These are phyloP conservation scores for Paracorniculantispora psalliotae DNA, from an alignment of 2,329 filamentous ascomycete genomes.

Conservation along the genomic window DNA sequence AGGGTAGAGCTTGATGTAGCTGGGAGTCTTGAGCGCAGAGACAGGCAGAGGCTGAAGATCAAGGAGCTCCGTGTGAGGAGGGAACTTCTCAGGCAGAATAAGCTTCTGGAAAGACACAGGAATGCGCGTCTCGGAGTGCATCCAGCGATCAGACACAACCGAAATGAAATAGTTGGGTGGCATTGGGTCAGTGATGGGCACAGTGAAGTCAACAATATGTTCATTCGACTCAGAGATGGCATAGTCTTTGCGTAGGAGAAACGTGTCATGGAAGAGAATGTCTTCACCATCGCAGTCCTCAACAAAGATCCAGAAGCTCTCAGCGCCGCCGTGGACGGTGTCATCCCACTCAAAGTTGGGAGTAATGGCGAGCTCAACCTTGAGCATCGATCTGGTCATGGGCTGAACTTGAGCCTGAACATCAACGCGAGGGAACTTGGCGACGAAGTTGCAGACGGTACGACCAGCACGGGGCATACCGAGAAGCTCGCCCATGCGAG, in stretches of 20 bases:
- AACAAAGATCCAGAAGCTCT: constrained; percentile 95
- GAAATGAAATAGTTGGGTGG: constrained; percentile 98
- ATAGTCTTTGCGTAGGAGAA: constrained; percentile 85
- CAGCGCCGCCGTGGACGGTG: constrained; percentile 75
- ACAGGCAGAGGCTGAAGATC: constrained; percentile 90
- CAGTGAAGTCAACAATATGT: constrained; percentile 92
- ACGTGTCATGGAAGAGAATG: constrained; percentile 90
- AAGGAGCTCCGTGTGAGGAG: constrained; percentile 84
- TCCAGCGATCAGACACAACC: constrained; percentile 92
- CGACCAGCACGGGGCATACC: constrained; percentile 85
- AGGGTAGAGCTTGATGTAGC: constrained; percentile 77
- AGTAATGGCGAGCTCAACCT: constrained; percentile 83
- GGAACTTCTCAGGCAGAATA: constrained; percentile 91
- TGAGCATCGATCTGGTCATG: constrained; percentile 87
- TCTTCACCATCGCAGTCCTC: constrained; percentile 98
- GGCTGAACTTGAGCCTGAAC: constrained; percentile 92
- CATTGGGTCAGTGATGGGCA: constrained; percentile 95
- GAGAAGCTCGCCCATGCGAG: constrained; percentile 90
- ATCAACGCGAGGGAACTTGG: constrained; percentile 89
- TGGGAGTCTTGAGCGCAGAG: constrained; percentile 78
- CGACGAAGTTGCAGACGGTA: constrained; percentile 77
- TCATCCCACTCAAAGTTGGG: constrained; percentile 97
- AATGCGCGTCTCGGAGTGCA: constrained; percentile 93
- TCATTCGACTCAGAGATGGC: constrained; percentile 82
- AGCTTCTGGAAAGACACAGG: constrained; percentile 94